phyloP scores from a whole-genome alignment of 2,329 filamentous ascomycete species.

The Ascochyta pisi region DNA sequence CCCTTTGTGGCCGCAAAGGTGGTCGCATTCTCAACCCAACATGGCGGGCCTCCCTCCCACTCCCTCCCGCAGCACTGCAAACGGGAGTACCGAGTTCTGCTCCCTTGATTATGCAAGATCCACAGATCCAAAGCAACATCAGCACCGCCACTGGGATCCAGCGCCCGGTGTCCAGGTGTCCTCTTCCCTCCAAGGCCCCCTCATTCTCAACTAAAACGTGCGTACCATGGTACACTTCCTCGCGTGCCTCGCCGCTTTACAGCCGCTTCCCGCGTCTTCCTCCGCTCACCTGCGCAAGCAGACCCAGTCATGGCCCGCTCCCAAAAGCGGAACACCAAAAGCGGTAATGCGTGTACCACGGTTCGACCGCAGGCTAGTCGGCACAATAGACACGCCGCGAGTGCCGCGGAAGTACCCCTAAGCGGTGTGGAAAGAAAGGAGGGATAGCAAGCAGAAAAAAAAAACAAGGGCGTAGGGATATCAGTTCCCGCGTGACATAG shows the following conservation, averaged over 20 bases:
- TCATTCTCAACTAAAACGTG: slow-evolving; percentile 11
- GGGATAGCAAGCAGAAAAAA: neutral
- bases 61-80: slow-evolving; percentile 12
- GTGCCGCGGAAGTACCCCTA: slow-evolving; percentile 9
- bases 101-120: slow-evolving; percentile 1
- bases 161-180: slow-evolving; percentile 1
- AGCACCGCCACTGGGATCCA: slow-evolving; percentile 1
- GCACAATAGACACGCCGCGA: slow-evolving; percentile 7
- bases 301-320: slow-evolving; percentile 1
- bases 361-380: slow-evolving; percentile 6
- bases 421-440: slow-evolving; percentile 1
- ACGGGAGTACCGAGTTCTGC: slow-evolving; percentile 5
- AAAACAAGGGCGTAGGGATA: neutral
- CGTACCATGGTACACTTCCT: slow-evolving; percentile 14
- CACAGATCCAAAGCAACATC: neutral
- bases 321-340: slow-evolving; percentile 3
- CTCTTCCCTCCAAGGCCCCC: neutral
- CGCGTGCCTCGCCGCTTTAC: slow-evolving; percentile 17
- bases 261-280: slow-evolving; percentile 4
- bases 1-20: slow-evolving; percentile 5
- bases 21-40: slow-evolving; percentile 12
- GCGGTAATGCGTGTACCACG: slow-evolving; percentile 3
- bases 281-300: slow-evolving; percentile 3
- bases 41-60: slow-evolving; percentile 9
- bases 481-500: slow-evolving; percentile 5